phyloP scores from a whole-genome alignment of 2,329 filamentous ascomycete species.

The Beauveria sp. region DNA sequence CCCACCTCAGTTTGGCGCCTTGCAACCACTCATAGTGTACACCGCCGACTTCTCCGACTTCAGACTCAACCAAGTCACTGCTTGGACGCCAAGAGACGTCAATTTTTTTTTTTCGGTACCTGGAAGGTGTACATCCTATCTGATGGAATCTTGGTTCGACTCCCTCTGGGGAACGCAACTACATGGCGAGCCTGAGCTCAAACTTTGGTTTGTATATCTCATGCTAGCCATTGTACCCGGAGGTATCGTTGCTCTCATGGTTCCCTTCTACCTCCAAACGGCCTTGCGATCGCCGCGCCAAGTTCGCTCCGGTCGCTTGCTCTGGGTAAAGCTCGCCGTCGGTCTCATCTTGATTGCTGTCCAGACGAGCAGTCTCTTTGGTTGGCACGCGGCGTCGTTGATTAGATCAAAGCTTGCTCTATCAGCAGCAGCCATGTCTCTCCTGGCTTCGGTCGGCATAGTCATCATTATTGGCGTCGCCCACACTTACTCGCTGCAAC shows the following conservation, averaged over 20 bases:
- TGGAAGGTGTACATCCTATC: too few relatives aligned
- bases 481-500: conserved; percentile 23
- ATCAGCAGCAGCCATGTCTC: not conserved
- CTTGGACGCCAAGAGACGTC: too few relatives aligned
- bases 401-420: not conserved
- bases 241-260: not conserved
- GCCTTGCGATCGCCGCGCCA: not conserved
- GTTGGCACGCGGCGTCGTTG: not conserved
- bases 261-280: not conserved
- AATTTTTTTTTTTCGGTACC: too few relatives aligned
- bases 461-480: conserved; percentile 22
- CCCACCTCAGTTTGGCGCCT: too few relatives aligned
- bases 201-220: not conserved
- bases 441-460: not conserved
- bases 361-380: not conserved
- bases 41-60: too few relatives aligned
- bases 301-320: not conserved
- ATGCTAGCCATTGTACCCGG: not conserved
- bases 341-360: not conserved
- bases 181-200: not conserved
- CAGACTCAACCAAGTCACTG: too few relatives aligned
- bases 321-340: not conserved
- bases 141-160: not conserved
- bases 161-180: not conserved
- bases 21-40: too few relatives aligned